Base-by-base conservation (phyloP, 441 rosid species). In the Dalechampia spathulata region DNA sequence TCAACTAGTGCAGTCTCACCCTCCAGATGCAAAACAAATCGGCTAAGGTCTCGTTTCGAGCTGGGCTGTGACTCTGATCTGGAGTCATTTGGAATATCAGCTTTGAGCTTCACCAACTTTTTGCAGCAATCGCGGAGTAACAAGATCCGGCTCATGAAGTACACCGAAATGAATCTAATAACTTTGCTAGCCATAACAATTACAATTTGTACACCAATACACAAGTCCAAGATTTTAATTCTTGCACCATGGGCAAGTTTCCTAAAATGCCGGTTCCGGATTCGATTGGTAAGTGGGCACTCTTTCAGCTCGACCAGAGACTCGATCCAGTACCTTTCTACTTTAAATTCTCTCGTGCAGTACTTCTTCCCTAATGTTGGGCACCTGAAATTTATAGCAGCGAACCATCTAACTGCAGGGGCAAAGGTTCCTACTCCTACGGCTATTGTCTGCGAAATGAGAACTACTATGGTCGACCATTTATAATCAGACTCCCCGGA, bases 391-490 rank as follows among this genome's bases (percentile, higher is more conserved):
- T 76, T 78, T 19, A 92, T 74, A 11, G 86, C 86, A 14, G 64
- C 42, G 57, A 86, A 85, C 96, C 96, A 92, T 69, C 96, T 74
- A 23, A 74, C 34, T 4, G 85, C 87, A 0, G 96, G 96, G 53
- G 82, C 96, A 32, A 88, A 51, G 0, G 90, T 77, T 49, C 98
- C 96, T 4, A 79, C 49, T 3, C 65, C 88, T 1, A 86, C 78
- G 4, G 93, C 86, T 58, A 74, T 48, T 19, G 81, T 64, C 80
- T 91, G 95, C 1, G 80, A 44, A 15, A 80, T 14, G 40, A 91
- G 86, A 43, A 84, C 72, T 30, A 76, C 48, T 17, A 52, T 52
- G 49, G 80, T 69, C 11, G 93, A 86, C 96, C 98, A 86, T 74
- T 79, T 81, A 39, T 88, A 88, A 36, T 91, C 98, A 26, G 91